Evolutionary conservation across 2,329 filamentous ascomycete genomes (phyloP), one percentile per base, ranked within the genome.

Genomic region (Claviceps fusiformis): DNA sequence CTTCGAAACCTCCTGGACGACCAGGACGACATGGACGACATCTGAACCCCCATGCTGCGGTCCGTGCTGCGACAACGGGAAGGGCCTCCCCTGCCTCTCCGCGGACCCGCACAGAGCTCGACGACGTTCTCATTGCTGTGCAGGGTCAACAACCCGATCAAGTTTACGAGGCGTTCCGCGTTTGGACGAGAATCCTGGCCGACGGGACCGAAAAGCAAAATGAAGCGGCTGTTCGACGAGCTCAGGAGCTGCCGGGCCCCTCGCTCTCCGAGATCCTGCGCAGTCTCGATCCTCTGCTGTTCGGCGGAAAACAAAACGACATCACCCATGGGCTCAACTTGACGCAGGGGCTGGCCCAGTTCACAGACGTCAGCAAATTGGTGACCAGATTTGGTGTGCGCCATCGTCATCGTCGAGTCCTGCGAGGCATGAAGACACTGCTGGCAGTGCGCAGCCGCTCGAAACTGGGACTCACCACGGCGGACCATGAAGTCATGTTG

Each of bases 231-330:
- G 61, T 67, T 8, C 57, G 65, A 7, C 64, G 71, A 48, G 59
- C 74, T 6, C 59, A 59, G 15, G 52, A 58, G 0, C 63, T 89
- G 27, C 74, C 83, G 0, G 66, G 73, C 1, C 71, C 75, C 1
- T 76, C 76, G 0, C 83, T 89, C 62, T 80, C 81, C 1, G 81
- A 86, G 59, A 76, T 86, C 10, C 65, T 91, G 35, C 75, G 76
- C 39, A 73, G 75, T 5, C 67, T 90, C 9, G 81, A 87, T 56
- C 84, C 86, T 0, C 62, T 78, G 5, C 62, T 67, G 19, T 35
- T 19, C 11, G 64, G 68, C 24, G 67, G 75, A 13, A 41, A n/a
- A 41, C 2, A 41, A 64, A 80, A 80, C 24, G 82, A 85, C 63
- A 64, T 73, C 3, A 68, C 70, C 11, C 63, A 74, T 41, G 70